Percentiles rank a stretch among this genome's conserved stretches.
These are phyloP conservation scores for Hawksworthiomyces lignivorus DNA, from an alignment of 2,329 filamentous ascomycete genomes.

Conservation along the genomic window DNA sequence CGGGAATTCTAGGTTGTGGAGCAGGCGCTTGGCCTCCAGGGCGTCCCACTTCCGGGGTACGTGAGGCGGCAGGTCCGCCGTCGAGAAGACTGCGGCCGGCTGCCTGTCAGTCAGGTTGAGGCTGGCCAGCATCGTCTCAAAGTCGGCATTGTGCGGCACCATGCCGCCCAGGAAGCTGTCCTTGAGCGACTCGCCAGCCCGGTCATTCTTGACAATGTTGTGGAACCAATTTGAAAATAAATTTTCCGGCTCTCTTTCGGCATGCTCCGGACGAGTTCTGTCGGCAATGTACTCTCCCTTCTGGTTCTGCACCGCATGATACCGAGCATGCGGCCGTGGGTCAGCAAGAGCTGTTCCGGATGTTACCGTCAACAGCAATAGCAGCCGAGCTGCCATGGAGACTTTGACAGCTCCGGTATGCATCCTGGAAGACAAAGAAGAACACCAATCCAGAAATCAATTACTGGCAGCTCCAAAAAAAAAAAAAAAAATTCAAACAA, in stretches of 20 bases:
- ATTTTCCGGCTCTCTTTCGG: not conserved
- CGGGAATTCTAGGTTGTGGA: constrained; percentile 1
- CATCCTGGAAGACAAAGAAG: too few species aligned
- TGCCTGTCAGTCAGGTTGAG: constrained; percentile 2
- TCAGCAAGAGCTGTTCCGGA: too few species aligned
- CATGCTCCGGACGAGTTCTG: not conserved
- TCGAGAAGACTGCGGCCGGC: not conserved
- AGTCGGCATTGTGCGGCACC: constrained; percentile 1
- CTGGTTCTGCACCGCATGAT: constrained; percentile 1
- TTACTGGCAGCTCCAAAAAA: too few species aligned
- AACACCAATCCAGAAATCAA: too few species aligned
- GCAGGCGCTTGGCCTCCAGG: not conserved
- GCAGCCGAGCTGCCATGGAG: too few species aligned
- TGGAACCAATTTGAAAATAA: constrained; percentile 3
- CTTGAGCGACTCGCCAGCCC: not conserved
- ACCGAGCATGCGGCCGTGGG: not conserved
- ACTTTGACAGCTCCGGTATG: too few species aligned
- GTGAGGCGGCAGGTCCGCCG: not conserved
- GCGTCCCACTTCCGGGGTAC: not conserved
- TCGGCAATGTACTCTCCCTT: not conserved
- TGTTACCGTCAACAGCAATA: too few species aligned
- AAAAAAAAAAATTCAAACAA: too few species aligned
- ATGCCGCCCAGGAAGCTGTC: not conserved
- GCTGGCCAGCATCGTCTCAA: not conserved
- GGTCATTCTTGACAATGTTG: constrained; percentile 3